phyloP scores from a whole-genome alignment of 1,284 basidiomycete genomes.

The Phylloboletellus chloephorus region DNA sequence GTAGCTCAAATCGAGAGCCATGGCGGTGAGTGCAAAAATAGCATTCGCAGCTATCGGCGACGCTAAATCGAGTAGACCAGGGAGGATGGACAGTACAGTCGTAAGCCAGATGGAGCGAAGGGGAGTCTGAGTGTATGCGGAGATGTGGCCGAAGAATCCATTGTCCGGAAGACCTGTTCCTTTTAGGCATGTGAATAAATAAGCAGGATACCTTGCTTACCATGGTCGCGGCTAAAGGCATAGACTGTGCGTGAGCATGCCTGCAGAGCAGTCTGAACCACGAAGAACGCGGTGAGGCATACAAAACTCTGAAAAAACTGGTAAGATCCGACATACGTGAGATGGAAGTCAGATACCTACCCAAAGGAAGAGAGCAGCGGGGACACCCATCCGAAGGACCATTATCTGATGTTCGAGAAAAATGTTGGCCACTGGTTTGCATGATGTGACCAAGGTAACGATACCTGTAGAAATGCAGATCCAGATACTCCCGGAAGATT shows the following conservation, averaged over 20 bases:
- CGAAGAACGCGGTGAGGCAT: conserved; percentile 79
- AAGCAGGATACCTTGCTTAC: no score
- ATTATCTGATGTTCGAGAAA: no score
- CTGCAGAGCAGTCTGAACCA: conserved; percentile 77
- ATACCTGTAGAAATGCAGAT: conserved; percentile 39
- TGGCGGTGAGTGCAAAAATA: conserved; percentile 76
- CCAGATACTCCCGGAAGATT: conserved; percentile 62
- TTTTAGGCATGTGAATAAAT: no score
- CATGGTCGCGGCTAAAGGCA: conserved; percentile 84
- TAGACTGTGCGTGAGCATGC: conserved; percentile 85
- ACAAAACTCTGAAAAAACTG: no score
- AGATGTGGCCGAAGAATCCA: conserved; percentile 73
- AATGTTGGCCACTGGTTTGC: no score
- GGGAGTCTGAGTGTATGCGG: conserved; percentile 65
- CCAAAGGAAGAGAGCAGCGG: conserved; percentile 72
- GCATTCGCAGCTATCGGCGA: conserved; percentile 77
- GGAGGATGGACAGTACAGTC: conserved; percentile 63
- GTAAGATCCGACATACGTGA: no score
- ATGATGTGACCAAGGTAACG: no score
- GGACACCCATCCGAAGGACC: conserved; percentile 65
- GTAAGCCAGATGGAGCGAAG: conserved; percentile 80
- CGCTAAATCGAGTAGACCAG: conserved; percentile 73
- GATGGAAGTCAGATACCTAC: no score
- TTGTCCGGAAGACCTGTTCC: conserved; percentile 79
- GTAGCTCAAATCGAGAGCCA: conserved; percentile 68